phyloP scores from a whole-genome alignment of 1,284 basidiomycete genomes.

The Ceratobasidium sp. region DNA sequence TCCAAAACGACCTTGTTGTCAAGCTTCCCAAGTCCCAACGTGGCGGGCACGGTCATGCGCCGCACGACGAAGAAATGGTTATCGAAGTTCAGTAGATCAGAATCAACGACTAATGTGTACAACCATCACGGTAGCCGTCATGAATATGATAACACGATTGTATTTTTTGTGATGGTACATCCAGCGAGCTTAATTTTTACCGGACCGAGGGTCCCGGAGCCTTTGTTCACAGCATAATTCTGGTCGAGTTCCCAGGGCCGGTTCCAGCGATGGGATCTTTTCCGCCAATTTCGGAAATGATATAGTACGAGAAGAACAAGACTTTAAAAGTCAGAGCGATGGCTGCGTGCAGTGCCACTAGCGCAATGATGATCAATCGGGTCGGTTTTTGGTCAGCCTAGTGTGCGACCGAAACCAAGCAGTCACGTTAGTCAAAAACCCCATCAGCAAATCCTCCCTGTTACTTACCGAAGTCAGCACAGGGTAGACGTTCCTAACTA shows the following conservation, averaged over 20 bases:
- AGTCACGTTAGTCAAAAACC: not conserved
- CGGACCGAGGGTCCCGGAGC: not conserved
- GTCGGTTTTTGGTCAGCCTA: constrained; percentile 84
- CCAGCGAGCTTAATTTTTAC: not conserved
- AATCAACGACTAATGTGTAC: not conserved
- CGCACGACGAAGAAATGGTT: constrained; percentile 32
- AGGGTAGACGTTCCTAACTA: constrained; percentile 85
- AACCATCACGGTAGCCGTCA: not conserved
- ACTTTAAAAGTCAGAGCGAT: constrained; percentile 84
- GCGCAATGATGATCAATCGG: constrained; percentile 75
- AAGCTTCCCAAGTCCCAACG: constrained; percentile 19
- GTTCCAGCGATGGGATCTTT: constrained; percentile 51
- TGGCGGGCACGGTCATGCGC: not conserved
- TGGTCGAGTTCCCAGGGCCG: constrained; percentile 28
- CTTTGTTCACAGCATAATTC: constrained; percentile 11
- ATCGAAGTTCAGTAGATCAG: constrained; percentile 25
- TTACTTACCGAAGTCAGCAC: constrained; percentile 78
- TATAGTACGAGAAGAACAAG: constrained; percentile 85
- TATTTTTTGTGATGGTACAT: constrained; percentile 15
- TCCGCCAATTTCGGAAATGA: constrained; percentile 61
- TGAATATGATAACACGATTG: constrained; percentile 3
- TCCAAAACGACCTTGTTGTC: constrained; percentile 43
- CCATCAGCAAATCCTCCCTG: too few species aligned
- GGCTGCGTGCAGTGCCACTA: constrained; percentile 72
- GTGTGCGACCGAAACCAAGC: not conserved